Percentiles rank a stretch among this genome's conserved stretches.
Conservation (phyloP, 2,329 filamentous ascomycete genomes). For the Cordyceps cicadae region DNA sequence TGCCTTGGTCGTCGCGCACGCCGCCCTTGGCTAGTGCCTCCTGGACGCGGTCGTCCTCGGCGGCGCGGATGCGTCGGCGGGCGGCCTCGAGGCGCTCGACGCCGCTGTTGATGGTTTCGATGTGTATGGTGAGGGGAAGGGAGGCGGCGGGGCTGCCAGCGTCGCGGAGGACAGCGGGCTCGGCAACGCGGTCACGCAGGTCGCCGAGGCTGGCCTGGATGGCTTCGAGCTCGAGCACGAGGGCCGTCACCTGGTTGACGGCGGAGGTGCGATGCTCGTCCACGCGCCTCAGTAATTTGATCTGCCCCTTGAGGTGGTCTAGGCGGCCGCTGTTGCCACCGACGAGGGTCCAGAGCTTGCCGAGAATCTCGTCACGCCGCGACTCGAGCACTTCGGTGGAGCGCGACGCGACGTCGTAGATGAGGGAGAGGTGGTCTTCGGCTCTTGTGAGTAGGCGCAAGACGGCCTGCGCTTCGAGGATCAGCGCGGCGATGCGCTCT, state of each 20-base stretch:
- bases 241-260: slow-evolving; percentile 57
- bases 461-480: slow-evolving; percentile 61
- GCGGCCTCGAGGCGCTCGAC: slow-evolving; percentile 63
- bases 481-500: slow-evolving; percentile 59
- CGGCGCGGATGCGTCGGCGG: slow-evolving; percentile 47
- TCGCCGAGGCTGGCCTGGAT: slow-evolving; percentile 66
- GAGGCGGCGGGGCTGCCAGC: slow-evolving; percentile 20
- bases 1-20: slow-evolving; percentile 29
- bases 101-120: slow-evolving; percentile 64
- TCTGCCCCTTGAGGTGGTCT: slow-evolving; percentile 53
- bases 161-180: slow-evolving; percentile 52
- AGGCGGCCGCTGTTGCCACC: slow-evolving; percentile 58
- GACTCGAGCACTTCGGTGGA: slow-evolving; percentile 52
- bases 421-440: slow-evolving; percentile 60
- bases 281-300: slow-evolving; percentile 58
- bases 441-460: slow-evolving; percentile 57
- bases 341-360: slow-evolving; percentile 64
- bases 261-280: slow-evolving; percentile 56
- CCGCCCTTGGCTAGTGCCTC: slow-evolving; percentile 42
- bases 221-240: slow-evolving; percentile 64
- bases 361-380: slow-evolving; percentile 58
- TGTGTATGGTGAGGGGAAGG: slow-evolving; percentile 63
- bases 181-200: slow-evolving; percentile 60
- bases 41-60: slow-evolving; percentile 51
- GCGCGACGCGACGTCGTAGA: slow-evolving; percentile 59